phyloP scores from a whole-genome alignment of 352 stramenopile genomes.

The Phytophthora fragariaefolia region DNA sequence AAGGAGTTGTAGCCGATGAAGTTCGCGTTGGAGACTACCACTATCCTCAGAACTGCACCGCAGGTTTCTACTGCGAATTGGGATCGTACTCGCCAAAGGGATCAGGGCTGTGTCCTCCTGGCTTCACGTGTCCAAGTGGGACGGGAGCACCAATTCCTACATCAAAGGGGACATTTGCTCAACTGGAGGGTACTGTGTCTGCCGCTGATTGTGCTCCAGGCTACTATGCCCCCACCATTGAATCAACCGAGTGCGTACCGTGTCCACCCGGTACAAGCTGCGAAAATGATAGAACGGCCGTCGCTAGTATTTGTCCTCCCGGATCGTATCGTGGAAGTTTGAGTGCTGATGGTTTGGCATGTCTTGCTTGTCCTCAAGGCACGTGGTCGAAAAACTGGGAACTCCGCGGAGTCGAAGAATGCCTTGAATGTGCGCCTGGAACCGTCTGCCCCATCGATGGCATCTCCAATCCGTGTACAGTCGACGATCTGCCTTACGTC shows the following conservation, averaged over 20 bases:
- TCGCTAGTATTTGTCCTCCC: constrained; percentile 92
- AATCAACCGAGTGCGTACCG: constrained; percentile 92
- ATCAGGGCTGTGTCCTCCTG: constrained; percentile 93
- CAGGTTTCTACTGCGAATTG: constrained; percentile 96
- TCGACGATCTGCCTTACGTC: constrained; percentile 92
- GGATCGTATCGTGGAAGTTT: constrained; percentile 93
- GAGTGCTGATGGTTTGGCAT: constrained; percentile 89
- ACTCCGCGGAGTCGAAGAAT: constrained; percentile 94
- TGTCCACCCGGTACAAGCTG: constrained; percentile 94
- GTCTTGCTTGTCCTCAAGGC: constrained; percentile 91
- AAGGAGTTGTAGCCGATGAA: constrained; percentile 92
- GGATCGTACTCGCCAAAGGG: constrained; percentile 93
- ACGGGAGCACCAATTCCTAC: constrained; percentile 95
- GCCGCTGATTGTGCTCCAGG: constrained; percentile 93
- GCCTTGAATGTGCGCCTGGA: constrained; percentile 91
- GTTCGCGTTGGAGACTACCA: constrained; percentile 87
- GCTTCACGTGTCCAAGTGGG: constrained; percentile 94
- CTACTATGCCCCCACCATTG: constrained; percentile 96
- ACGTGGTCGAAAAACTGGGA: constrained; percentile 99
- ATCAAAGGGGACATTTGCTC: constrained; percentile 90
- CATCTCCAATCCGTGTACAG: constrained; percentile 94
- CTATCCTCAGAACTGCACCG: constrained; percentile 94
- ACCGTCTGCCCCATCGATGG: constrained; percentile 94
- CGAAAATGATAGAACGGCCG: constrained; percentile 88
- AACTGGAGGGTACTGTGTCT: constrained; percentile 91